Evolutionary conservation across 352 stramenopile species (phyloP).

Genomic region (Phytophthora nicotianae): DNA sequence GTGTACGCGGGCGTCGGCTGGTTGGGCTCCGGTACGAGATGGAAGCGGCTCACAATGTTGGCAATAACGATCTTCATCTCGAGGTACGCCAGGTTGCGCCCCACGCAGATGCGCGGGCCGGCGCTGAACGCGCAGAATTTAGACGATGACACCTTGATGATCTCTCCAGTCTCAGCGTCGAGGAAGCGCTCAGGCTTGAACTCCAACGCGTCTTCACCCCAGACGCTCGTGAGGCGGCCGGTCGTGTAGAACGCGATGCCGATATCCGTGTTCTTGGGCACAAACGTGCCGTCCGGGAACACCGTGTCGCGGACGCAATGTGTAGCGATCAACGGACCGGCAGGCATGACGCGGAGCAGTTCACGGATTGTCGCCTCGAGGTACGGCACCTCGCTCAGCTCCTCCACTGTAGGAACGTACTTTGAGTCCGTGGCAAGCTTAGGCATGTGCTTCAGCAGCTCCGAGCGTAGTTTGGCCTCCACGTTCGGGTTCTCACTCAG

Average conservation of each 20-base stretch:
- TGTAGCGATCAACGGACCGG: conserved; percentile 52
- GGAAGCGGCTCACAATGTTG: conserved; percentile 54
- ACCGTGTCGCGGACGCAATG: conserved; percentile 49
- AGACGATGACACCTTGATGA: conserved; percentile 47
- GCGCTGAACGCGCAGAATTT: conserved; percentile 73
- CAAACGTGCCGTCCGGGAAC: conserved; percentile 64
- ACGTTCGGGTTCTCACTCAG: conserved; percentile 55
- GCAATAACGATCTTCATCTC: conserved; percentile 66
- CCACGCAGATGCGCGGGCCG: conserved; percentile 57
- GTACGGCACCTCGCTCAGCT: conserved; percentile 52
- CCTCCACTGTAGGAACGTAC: conserved; percentile 37
- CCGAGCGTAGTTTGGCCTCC: conserved; percentile 42
- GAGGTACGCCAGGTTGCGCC: conserved; percentile 50
- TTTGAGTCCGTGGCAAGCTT: conserved; percentile 28
- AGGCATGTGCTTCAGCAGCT: conserved; percentile 48
- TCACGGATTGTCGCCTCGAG: conserved; percentile 64
- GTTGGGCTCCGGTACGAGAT: conserved; percentile 39
- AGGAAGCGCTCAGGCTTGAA: conserved; percentile 64
- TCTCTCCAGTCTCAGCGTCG: conserved; percentile 38
- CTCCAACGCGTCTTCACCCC: conserved; percentile 49
- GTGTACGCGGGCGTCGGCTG: conserved; percentile 46
- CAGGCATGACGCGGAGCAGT: conserved; percentile 58
- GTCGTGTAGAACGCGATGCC: conserved; percentile 56
- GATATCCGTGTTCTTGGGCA: conserved; percentile 49
- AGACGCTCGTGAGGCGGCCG: conserved; percentile 49